phyloP scores from a whole-genome alignment of 352 stramenopile genomes.

The Peronospora belbahrii region DNA sequence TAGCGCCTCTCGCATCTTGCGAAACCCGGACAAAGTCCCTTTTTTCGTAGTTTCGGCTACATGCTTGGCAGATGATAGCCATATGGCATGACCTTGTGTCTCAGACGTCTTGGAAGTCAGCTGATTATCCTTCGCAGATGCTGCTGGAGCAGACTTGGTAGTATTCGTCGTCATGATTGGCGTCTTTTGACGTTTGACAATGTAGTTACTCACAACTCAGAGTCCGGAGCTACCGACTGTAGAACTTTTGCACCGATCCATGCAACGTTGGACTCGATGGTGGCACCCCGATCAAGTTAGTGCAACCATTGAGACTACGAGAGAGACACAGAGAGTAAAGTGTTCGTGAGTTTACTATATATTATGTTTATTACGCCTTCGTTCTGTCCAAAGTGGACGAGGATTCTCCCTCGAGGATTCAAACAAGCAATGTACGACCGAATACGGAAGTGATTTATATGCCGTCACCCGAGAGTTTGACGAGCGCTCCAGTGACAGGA shows the following conservation, averaged over 20 bases:
- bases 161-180: conserved; percentile 7
- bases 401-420: conserved; percentile 1
- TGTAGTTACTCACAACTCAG: conserved; percentile 1
- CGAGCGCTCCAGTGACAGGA: neutral
- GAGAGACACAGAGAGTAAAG: too few relatives aligned
- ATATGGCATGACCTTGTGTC: conserved; percentile 7
- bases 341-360: conserved; percentile 21
- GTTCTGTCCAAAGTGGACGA: conserved; percentile 10
- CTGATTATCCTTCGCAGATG: conserved; percentile 18
- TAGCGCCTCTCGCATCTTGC: conserved; percentile 51
- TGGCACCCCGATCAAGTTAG: neutral
- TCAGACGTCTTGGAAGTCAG: conserved; percentile 3
- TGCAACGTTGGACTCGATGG: neutral
- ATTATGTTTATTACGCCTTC: conserved; percentile 32
- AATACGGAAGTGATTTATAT: conserved; percentile 23
- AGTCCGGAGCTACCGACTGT: neutral
- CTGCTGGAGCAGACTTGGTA: conserved; percentile 5
- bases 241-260: neutral
- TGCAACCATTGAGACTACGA: too few relatives aligned
- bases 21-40: conserved; percentile 26
- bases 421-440: conserved; percentile 23
- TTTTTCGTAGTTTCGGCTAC: conserved; percentile 3
- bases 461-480: conserved; percentile 15
- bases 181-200: conserved; percentile 3
- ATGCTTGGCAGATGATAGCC: neutral